Evolutionary conservation across 208 protist species (phyloP).

Genomic region (Leptomonas pyrrhocoris): DNA sequence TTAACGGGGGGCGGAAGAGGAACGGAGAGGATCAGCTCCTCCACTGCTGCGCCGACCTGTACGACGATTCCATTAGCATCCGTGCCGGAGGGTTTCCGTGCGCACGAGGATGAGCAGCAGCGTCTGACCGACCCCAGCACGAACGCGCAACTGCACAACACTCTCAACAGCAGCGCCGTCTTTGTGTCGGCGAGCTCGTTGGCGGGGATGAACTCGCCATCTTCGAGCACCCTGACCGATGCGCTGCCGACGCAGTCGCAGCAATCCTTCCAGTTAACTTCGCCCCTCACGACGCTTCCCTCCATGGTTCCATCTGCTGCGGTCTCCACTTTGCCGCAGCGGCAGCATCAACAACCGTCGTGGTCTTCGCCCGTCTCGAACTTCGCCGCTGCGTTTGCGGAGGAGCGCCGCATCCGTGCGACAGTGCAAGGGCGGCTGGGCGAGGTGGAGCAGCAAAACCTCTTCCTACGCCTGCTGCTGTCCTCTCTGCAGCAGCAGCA

Average conservation of each 20-base stretch:
- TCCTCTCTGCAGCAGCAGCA: slow-evolving; percentile 6
- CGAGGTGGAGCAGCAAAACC: slow-evolving; percentile 18
- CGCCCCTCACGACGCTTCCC: not conserved
- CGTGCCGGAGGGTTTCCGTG: too few relatives aligned
- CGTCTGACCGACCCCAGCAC: not conserved
- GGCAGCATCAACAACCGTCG: slow-evolving; percentile 9
- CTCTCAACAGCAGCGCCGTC: slow-evolving; percentile 14
- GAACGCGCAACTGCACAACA: not conserved
- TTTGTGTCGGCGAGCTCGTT: slow-evolving; percentile 17
- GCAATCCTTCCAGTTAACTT: not conserved
- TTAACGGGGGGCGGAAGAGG: too few relatives aligned
- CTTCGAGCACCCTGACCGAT: not conserved
- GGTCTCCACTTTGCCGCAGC: not conserved
- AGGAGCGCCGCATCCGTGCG: slow-evolving; percentile 2
- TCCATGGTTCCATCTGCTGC: not conserved
- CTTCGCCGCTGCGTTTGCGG: slow-evolving; percentile 5
- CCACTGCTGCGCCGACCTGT: too few relatives aligned
- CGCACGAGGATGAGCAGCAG: not conserved
- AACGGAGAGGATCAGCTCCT: too few relatives aligned
- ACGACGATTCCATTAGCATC: too few relatives aligned
- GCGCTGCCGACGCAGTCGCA: not conserved
- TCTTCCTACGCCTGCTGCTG: slow-evolving; percentile 27
- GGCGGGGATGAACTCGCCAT: slow-evolving; percentile 4
- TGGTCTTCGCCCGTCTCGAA: not conserved
- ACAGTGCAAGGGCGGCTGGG: slow-evolving; percentile 5